phyloP scores from a whole-genome alignment of 169 alveolate species.

The Perkinsus marinus region DNA sequence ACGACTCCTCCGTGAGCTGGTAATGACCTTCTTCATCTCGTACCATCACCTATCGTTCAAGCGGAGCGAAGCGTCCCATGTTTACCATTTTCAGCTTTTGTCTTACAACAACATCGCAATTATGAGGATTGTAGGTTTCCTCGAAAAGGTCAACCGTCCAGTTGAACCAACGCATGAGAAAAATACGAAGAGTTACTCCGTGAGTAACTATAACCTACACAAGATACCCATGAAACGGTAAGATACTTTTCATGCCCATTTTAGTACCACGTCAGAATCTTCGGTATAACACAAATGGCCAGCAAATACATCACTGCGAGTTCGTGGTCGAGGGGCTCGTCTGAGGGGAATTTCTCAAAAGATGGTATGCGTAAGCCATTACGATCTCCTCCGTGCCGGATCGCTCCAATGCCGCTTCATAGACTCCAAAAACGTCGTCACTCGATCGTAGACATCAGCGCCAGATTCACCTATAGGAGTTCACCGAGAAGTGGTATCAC shows the following conservation, averaged over 20 bases:
- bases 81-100: not conserved
- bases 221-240: not conserved
- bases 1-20: not conserved
- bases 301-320: not conserved
- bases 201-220: not conserved
- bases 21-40: not conserved
- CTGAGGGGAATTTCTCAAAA: not conserved
- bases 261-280: not conserved
- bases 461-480: not conserved
- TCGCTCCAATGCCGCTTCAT: not conserved
- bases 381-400: not conserved
- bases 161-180: not conserved
- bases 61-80: not conserved
- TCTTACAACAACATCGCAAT: not conserved
- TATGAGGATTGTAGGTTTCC: not conserved
- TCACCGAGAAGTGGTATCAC: no score
- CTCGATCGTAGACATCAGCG: not conserved
- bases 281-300: not conserved
- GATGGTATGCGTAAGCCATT: not conserved
- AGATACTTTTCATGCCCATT: not conserved
- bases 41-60: not conserved
- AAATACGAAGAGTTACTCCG: not conserved
- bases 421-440: not conserved
- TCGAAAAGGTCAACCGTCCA: not conserved
- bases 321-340: not conserved